Evolutionary conservation across 192 early-diverging fungal species (phyloP).

Genomic region (Entomortierella beljakovae): DNA sequence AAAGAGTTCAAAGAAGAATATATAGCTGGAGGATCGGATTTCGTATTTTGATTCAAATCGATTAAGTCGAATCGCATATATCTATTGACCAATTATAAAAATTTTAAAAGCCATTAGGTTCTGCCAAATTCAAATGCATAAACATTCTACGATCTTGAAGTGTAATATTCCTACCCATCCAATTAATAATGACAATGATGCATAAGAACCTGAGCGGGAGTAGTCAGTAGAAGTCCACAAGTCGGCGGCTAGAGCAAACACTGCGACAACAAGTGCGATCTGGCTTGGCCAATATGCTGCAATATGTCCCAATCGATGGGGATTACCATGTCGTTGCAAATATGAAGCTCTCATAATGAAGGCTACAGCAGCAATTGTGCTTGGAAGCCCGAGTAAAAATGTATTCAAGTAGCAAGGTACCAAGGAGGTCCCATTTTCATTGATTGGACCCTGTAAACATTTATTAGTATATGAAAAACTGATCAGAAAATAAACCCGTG

Average conservation of each 20-base stretch:
- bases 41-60: slow-evolving; percentile 16
- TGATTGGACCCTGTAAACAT: slow-evolving; percentile 16
- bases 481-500: background rate
- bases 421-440: slow-evolving; percentile 17
- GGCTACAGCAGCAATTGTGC: slow-evolving; percentile 1
- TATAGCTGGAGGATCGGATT: slow-evolving; percentile 24
- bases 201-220: slow-evolving; percentile 2
- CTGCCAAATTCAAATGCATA: background rate
- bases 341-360: slow-evolving; percentile 10
- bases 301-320: slow-evolving; percentile 7
- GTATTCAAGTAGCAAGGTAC: slow-evolving; percentile 30
- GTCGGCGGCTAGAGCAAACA: background rate
- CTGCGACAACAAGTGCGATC: slow-evolving; percentile 4
- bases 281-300: slow-evolving; percentile 27
- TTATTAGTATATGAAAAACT: background rate
- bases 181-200: background rate
- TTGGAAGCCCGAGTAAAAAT: slow-evolving; percentile 13
- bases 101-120: background rate
- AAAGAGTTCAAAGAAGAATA: slow-evolving; percentile 19
- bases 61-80: slow-evolving; percentile 23
- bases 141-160: background rate
- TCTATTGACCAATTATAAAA: too few species aligned
- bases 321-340: slow-evolving; percentile 6
- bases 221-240: background rate
- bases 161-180: slow-evolving; percentile 21